Evolutionary conservation across 768 basidiomycete genomes (phyloP), one percentile per base, ranked within the genome.

Genomic region (Leucocoprinus sp.): DNA sequence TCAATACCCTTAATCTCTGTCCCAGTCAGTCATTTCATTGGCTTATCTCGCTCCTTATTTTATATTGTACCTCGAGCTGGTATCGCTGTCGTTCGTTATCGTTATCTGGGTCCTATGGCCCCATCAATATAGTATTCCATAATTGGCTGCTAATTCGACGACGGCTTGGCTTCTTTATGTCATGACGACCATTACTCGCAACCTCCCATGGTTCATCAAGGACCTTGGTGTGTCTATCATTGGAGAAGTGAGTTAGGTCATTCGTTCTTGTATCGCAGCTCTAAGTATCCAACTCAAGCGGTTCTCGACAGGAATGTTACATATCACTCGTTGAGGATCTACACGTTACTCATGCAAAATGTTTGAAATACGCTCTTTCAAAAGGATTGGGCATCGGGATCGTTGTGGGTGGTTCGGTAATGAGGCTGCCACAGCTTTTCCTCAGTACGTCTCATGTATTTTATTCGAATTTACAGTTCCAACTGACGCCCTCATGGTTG

Each of bases 381-480:
- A 97, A 97, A 59, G 92, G 82, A 0, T 67, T 98, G 8, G 93
- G 95, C 0, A 65, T 98, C 14, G 93, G 84, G 0, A 92, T 98
- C 37, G 92, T 97, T 33, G 69, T 87, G 1, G 95, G 87, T 37
- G 93, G 93, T 1, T 82, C 84, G 2, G 89, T 98, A 50, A 86
- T 98, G 80, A 97, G 97, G 64, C 75, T 97, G 2, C 93, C 93
- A 1, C 93, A 97, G 60, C 67, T 95, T 8, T 55, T 86, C 26
- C 75, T 90, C 45, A 88, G 87, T 89, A 55, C 59, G 86, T 68
- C 29, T 5, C 7, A 8, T 23, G 4, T n/a, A 14, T n/a, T 11
- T 19, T 29, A 24, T n/a, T 14, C 14, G 1, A 18, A 2, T n/a
- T 18, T 1, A 5, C 2, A 17, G n/a, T 14, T 9, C 6, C 15